These are phyloP conservation scores for Fusarium nisikadoi DNA, from an alignment of 2,329 filamentous ascomycete genomes.

Conservation along the genomic window DNA sequence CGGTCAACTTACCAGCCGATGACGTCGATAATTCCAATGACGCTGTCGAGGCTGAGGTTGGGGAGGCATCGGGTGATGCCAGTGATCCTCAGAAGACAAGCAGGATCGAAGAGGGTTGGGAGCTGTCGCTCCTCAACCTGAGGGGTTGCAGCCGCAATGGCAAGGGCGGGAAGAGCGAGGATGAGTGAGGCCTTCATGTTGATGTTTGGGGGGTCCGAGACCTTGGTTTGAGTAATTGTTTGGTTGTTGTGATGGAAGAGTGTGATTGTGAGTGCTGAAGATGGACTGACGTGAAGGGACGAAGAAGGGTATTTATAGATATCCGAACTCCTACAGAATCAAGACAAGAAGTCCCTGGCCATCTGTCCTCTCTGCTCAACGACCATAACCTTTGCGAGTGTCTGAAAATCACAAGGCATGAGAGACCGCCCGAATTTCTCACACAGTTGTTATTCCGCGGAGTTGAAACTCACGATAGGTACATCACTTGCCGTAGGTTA, in stretches of 20 bases:
- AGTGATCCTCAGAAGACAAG: accelerated
- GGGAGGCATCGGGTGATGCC: accelerated
- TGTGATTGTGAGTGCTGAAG: slow-evolving; percentile 9
- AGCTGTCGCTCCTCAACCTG: not conserved
- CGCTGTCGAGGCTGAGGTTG: accelerated
- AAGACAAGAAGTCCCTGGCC: accelerated
- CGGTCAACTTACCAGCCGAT: not conserved
- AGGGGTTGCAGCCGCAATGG: not conserved
- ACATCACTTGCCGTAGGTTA: accelerated
- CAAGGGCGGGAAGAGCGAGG: not conserved
- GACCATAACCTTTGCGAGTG: accelerated
- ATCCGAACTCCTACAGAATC: accelerated
- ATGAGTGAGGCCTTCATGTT: slow-evolving; percentile 2
- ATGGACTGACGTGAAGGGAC: not conserved
- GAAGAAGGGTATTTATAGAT: slow-evolving; percentile 11
- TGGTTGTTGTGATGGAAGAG: not conserved
- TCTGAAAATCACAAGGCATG: too few species aligned
- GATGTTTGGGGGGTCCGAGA: not conserved
- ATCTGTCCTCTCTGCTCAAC: accelerated
- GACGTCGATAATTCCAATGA: accelerated
- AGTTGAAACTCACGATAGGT: not conserved
- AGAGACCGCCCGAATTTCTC: accelerated
- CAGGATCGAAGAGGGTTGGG: accelerated
- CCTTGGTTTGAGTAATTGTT: not conserved
- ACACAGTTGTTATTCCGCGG: accelerated